These are phyloP conservation scores for Tritrichomonas foetus DNA, from an alignment of 208 protist genomes.

Conservation along the genomic window DNA sequence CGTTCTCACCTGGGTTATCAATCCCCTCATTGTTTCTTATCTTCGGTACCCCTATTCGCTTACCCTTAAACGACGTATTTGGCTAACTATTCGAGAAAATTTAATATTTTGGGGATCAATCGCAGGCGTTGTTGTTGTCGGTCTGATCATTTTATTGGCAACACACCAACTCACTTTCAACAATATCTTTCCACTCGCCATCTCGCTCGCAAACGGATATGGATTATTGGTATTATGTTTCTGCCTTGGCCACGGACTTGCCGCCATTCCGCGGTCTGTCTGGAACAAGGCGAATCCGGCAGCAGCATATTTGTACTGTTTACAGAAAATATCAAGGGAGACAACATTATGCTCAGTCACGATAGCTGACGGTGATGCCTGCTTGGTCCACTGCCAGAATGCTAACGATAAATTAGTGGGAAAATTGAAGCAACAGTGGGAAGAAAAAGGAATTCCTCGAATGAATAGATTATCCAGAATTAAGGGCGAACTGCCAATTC, in stretches of 20 bases:
- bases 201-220: background rate
- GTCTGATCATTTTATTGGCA: background rate
- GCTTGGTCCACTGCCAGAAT: background rate
- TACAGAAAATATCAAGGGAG: background rate
- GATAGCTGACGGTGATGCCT: background rate
- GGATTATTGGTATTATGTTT: background rate
- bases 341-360: background rate
- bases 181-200: background rate
- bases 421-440: background rate
- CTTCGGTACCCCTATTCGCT: background rate
- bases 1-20: background rate
- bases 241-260: background rate
- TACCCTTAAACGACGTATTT: background rate
- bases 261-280: background rate
- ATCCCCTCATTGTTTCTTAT: background rate
- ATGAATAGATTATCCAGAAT: background rate
- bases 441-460: background rate
- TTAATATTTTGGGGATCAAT: background rate
- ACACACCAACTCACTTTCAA: background rate
- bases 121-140: background rate
- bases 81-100: conserved; percentile 1
- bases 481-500: background rate
- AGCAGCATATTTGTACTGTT: background rate
- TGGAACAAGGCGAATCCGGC: background rate
- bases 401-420: background rate